Evolutionary conservation across 257 asterid species (phyloP), one percentile per base, ranked within the genome.

Genomic region (Ilex asprella): DNA sequence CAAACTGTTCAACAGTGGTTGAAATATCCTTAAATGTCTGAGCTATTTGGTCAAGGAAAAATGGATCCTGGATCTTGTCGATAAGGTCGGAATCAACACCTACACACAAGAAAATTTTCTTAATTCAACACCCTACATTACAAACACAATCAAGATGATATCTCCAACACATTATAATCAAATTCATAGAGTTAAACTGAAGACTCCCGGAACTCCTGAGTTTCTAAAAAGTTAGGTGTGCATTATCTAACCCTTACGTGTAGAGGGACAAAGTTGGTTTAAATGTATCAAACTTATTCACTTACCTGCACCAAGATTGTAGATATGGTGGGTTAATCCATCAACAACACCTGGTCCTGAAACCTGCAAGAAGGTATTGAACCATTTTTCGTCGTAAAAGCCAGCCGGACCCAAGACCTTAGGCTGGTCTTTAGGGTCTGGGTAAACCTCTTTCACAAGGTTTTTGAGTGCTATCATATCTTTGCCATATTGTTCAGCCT

Each of bases 291-390:
- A 55, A 2, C 30, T 16, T 2, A 13, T 2, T 52, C 3, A 35
- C 29, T 9, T 27, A 86, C 97, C 95, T 75, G 90, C 67, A 29
- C 97, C 97, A 60, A 90, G 95, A 51, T 85, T 90, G 82, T 90
- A 90, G 55, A 81, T 78, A 63, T 90, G 95, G 79, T 90, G 94
- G 1, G 95, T 85, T 15, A 90, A 63, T n/a, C 88, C 97, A 70
- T 85, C 83, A 2, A 90, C 79, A 0, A 85, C 80, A 15, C 78
- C 67, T 11, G 95, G 88, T 2, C 95, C 91, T 0, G 88, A 70
- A 1, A 75, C 30, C 55, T 66, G 73, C 21, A 90, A 90, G 52
- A 80, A 87, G 5, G 44, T 46, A 2, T 71, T 61, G 69, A 80
- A 85, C 95, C 97, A 90, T 61, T 65, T 14, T 61, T 79, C 64